Conservation (phyloP, 495 filamentous ascomycete species). For the Cercophora scortea region DNA sequence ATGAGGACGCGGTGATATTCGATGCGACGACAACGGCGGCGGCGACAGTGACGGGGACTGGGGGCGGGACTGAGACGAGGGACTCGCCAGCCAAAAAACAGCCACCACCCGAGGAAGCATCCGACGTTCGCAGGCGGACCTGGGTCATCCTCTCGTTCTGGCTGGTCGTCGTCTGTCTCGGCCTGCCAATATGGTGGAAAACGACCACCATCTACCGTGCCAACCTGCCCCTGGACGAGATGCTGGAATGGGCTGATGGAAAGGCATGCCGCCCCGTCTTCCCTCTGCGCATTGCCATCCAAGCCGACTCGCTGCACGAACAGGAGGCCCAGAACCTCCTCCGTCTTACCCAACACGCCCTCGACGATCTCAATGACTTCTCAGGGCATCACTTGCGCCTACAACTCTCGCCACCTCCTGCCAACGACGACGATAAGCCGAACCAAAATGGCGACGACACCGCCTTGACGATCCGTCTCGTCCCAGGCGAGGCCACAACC, state of each 20-base stretch:
- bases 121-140: slow-evolving; percentile 58
- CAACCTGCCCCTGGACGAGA: slow-evolving; percentile 70
- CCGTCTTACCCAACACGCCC: slow-evolving; percentile 76
- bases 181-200: slow-evolving; percentile 91
- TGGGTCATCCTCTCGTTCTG: slow-evolving; percentile 84
- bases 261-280: slow-evolving; percentile 85
- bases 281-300: slow-evolving; percentile 72
- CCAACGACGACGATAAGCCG: slow-evolving; percentile 16
- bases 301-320: slow-evolving; percentile 57
- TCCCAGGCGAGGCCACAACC: slow-evolving; percentile 53
- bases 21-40: no score
- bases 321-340: slow-evolving; percentile 70
- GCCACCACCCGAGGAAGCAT: slow-evolving; percentile 69
- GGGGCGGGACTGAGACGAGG: background rate
- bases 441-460: slow-evolving; percentile 24
- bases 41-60: no score
- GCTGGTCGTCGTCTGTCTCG: slow-evolving; percentile 75
- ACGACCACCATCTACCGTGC: slow-evolving; percentile 95
- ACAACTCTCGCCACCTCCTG: slow-evolving; percentile 46
- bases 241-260: slow-evolving; percentile 90
- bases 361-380: slow-evolving; percentile 88
- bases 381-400: slow-evolving; percentile 82
- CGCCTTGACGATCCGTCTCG: slow-evolving; percentile 63
- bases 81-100: slow-evolving; percentile 31
- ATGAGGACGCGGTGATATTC: no score